phyloP scores from a whole-genome alignment of 306 rosid species.

The Castanopsis chinensis region DNA sequence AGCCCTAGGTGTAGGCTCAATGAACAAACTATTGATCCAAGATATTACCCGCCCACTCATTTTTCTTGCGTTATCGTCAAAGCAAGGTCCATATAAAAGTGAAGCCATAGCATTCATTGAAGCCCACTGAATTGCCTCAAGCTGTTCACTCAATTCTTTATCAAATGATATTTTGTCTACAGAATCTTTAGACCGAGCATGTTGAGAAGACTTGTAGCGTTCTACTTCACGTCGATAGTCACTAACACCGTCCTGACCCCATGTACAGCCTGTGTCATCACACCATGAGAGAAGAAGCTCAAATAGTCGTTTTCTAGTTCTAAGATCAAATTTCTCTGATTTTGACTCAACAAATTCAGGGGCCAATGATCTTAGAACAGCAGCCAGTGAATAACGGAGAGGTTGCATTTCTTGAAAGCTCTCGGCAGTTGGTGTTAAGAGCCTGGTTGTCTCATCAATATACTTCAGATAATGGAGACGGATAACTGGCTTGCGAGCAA shows the following conservation, averaged over 20 bases:
- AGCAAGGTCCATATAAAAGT: constrained; percentile 94
- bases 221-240: constrained; percentile 98
- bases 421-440: constrained; percentile 64
- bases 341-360: constrained; percentile 97
- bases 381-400: constrained; percentile 93
- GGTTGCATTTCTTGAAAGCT: constrained; percentile 96
- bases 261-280: constrained; percentile 76
- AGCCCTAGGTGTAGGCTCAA: constrained; percentile 92
- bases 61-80: constrained; percentile 98
- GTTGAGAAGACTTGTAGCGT: constrained; percentile 96
- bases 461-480: constrained; percentile 89
- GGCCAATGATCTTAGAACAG: constrained; percentile 91
- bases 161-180: constrained; percentile 94
- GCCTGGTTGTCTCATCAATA: constrained; percentile 80
- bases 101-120: constrained; percentile 99
- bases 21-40: constrained; percentile 96
- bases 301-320: constrained; percentile 90
- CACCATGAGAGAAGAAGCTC: constrained; percentile 96
- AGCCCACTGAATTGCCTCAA: constrained; percentile 99
- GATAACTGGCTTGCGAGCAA: constrained; percentile 74
- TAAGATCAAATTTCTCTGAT: constrained; percentile 88
- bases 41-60: constrained; percentile 97
- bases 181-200: constrained; percentile 94
- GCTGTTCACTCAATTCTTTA: constrained; percentile 92
- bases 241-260: constrained; percentile 85